Base-by-base conservation (phyloP, 2,329 filamentous ascomycete genomes). In the Paecilomyces niveus region DNA sequence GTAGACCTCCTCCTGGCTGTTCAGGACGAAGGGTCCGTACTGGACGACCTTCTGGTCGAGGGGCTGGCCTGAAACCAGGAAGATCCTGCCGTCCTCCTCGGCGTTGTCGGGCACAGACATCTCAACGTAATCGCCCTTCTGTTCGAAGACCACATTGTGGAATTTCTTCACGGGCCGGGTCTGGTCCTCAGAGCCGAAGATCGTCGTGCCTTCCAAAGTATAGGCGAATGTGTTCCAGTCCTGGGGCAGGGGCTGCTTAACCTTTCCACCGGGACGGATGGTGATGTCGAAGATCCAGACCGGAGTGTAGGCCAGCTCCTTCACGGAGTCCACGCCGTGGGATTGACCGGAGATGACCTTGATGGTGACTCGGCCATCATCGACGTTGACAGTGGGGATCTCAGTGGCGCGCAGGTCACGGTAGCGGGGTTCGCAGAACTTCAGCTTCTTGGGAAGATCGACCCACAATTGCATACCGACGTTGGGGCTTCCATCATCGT, bases 391-490 rank as follows among this genome's bases (percentile, higher is more conserved):
- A 3, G 78, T 68, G 0, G 93, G 93, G 65, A 97, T 93, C 77
- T 97, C 93, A 3, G 71, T 71, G 0, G 88, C 89, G 55, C 85
- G 81, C 55, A 97, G 78, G 73, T 97, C 93, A 58, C 93, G 89
- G 75, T 97, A 97, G 53, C 93, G 84, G 39, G 93, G 93, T 74
- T 97, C 93, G 78, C 90, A 96, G 64, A 80, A 81, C 81, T 97
- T 97, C 57, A 97, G 81, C 39, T 87, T 75, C 68, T 85, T 77
- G 5, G 94, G 93, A 10, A 97, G 79, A 72, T 97, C 93, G 53
- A 97, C 92, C 93, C 94, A 97, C 22, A 97, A 81, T 78, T 97
- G 94, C 77, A 97, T 84, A 33, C 93, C 93, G 57, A 95, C 83
- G 72, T 92, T 96, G 59, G 88, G 79, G 58, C 80, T 84, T 55